Conservation (phyloP, 108 stramenopile species). For the Cyclotella distinguenda region DNA sequence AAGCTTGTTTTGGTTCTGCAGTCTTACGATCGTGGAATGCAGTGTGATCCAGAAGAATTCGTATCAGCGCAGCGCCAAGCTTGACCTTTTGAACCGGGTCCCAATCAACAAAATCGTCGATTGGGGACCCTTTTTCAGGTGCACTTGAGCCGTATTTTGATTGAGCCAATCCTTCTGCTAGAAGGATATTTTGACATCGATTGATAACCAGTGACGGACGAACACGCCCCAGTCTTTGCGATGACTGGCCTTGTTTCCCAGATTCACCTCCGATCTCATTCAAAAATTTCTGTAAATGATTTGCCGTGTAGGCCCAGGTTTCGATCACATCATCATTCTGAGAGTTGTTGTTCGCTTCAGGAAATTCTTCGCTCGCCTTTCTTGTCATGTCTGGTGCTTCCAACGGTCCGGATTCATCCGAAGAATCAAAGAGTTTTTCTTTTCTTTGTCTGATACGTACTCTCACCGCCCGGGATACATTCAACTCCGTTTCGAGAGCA, state of each 20-base stretch:
- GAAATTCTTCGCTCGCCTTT: constrained; percentile 3
- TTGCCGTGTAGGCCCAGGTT: constrained; percentile 43
- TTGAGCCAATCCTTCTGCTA: constrained; percentile 40
- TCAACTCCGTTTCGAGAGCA: constrained; percentile 83
- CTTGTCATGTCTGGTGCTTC: constrained; percentile 11
- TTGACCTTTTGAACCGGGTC: constrained; percentile 63
- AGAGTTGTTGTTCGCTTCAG: neutral
- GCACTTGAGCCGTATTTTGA: constrained; percentile 22
- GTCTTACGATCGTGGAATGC: constrained; percentile 27
- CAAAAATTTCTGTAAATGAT: constrained; percentile 38
- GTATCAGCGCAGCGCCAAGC: constrained; percentile 80
- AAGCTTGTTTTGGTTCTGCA: constrained; percentile 58
- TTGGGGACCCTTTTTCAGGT: constrained; percentile 33
- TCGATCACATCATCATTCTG: constrained; percentile 21
- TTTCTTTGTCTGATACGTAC: constrained; percentile 44
- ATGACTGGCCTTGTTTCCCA: too few relatives aligned
- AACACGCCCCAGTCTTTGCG: constrained; percentile 36
- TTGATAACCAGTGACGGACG: constrained; percentile 54
- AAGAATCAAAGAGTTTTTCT: neutral
- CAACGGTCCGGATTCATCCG: constrained; percentile 27
- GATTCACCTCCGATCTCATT: constrained; percentile 42
- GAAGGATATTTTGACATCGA: constrained; percentile 53
- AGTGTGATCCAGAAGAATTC: constrained; percentile 63
- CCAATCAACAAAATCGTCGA: constrained; percentile 69
- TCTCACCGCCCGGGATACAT: constrained; percentile 68